Percentiles rank a stretch among this genome's conserved stretches.
These are phyloP conservation scores for Rhizopus stolonifer DNA, from an alignment of 371 early-diverging fungal genomes.

Conservation along the genomic window DNA sequence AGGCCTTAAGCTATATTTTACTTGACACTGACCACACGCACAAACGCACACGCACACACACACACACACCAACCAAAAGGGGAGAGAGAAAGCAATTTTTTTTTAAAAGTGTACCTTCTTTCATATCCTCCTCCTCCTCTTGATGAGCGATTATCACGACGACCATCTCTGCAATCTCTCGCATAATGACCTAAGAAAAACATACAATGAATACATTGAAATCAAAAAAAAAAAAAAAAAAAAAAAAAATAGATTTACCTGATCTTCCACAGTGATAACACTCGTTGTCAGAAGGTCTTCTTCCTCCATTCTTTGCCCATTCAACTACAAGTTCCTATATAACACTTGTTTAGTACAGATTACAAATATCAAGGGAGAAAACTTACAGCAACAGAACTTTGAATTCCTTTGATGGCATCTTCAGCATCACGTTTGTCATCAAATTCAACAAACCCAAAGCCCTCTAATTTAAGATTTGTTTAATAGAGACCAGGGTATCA, in stretches of 20 bases:
- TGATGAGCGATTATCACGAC: slow-evolving; percentile 29
- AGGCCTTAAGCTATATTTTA: neutral
- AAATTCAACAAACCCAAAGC: slow-evolving; percentile 77
- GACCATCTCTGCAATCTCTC: slow-evolving; percentile 61
- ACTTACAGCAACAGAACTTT: slow-evolving; percentile 41
- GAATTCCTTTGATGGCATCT: slow-evolving; percentile 64
- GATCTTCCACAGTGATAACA: slow-evolving; percentile 69
- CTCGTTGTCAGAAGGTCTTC: slow-evolving; percentile 55
- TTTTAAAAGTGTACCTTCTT: slow-evolving; percentile 4
- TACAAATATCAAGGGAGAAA: neutral
- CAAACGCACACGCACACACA: too few relatives aligned
- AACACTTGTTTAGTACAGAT: neutral
- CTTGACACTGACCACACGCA: neutral
- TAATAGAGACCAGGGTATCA: neutral
- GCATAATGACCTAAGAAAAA: slow-evolving; percentile 81
- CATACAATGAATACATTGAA: neutral
- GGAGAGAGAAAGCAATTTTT: too few relatives aligned
- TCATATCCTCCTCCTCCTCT: slow-evolving; percentile 40
- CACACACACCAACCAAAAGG: neutral
- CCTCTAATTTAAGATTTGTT: slow-evolving; percentile 41
- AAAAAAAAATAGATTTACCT: slow-evolving; percentile 29
- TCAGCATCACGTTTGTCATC: slow-evolving; percentile 71
- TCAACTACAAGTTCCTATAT: slow-evolving; percentile 54
- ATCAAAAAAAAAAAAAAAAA: neutral
- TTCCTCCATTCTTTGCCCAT: slow-evolving; percentile 61